Percentiles rank a stretch among this genome's conserved stretches.
These are phyloP conservation scores for Cercospora sesami DNA, from an alignment of 2,329 filamentous ascomycete species.

Conservation along the genomic window DNA sequence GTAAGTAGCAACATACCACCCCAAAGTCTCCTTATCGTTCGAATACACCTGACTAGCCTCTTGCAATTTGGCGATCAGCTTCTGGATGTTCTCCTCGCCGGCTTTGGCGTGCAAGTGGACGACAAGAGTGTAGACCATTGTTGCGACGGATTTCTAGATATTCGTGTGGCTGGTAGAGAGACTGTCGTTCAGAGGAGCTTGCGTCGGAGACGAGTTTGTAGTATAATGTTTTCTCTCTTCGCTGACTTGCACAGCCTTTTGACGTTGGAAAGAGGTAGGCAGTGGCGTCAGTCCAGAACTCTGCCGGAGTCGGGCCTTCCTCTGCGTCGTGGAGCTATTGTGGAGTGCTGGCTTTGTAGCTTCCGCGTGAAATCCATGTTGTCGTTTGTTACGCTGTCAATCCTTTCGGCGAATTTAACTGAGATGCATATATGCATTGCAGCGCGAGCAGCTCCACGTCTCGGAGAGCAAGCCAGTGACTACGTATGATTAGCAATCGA, in stretches of 20 bases:
- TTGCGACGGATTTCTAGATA: constrained; percentile 1
- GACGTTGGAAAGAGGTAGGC: constrained; percentile 1
- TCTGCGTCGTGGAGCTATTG: constrained; percentile 10
- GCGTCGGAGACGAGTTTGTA: not conserved
- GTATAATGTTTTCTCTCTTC: not conserved
- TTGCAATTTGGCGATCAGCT: constrained; percentile 69
- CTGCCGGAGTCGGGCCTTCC: constrained; percentile 16
- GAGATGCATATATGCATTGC: not conserved
- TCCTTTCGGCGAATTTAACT: not conserved
- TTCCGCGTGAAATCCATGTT: not conserved
- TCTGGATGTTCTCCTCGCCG: constrained; percentile 62
- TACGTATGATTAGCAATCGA: not conserved
- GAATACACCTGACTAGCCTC: constrained; percentile 73
- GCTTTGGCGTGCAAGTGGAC: constrained; percentile 70
- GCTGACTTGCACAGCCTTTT: not conserved
- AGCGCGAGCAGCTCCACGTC: not conserved
- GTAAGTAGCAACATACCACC: constrained; percentile 32
- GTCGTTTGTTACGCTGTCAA: not conserved
- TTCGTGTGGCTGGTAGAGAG: not conserved
- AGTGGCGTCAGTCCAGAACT: constrained; percentile 14
- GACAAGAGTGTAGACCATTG: constrained; percentile 60
- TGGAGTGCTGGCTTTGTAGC: constrained; percentile 6
- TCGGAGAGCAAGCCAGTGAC: too few relatives aligned
- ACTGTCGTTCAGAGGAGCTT: not conserved
- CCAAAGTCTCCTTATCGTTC: constrained; percentile 65